These are phyloP conservation scores for Pyricularia sp. DNA, from an alignment of 2,329 filamentous ascomycete genomes.

Conservation along the genomic window DNA sequence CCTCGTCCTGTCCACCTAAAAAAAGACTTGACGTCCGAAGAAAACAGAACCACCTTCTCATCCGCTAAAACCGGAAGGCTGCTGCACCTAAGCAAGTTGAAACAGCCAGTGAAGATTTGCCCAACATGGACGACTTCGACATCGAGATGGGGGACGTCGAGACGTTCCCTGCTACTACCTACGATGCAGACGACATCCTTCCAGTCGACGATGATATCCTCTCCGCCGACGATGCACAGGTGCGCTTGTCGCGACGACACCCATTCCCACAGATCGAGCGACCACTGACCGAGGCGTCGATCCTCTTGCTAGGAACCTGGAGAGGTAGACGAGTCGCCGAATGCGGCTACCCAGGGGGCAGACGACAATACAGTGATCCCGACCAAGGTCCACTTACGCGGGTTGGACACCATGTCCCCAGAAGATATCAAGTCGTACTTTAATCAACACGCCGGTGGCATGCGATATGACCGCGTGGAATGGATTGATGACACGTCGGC, in stretches of 20 bases:
- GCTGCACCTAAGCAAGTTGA: neutral
- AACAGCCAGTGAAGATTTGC: neutral
- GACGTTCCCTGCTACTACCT: neutral
- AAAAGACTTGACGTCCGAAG: neutral
- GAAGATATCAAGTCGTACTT: conserved; percentile 68
- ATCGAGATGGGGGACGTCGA: conserved; percentile 55
- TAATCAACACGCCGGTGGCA: conserved; percentile 47
- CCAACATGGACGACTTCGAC: conserved; percentile 47
- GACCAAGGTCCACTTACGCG: conserved; percentile 70
- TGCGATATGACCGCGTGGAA: conserved; percentile 53
- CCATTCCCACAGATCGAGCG: conserved; percentile 4
- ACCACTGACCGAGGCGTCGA: neutral
- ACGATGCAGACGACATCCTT: conserved; percentile 17
- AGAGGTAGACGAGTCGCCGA: conserved; percentile 23
- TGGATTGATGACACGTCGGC: conserved; percentile 93
- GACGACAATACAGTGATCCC: conserved; percentile 21
- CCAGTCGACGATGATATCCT: conserved; percentile 19
- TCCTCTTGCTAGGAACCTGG: conserved; percentile 21
- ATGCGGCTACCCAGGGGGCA: conserved; percentile 10
- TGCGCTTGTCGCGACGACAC: conserved; percentile 6
- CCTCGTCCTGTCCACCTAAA: neutral
- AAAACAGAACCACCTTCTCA: neutral
- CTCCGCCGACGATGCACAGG: conserved; percentile 12
- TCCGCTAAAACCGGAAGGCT: neutral
- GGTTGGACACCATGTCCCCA: conserved; percentile 70